Evolutionary conservation across 495 filamentous ascomycete species (phyloP), one percentile per base, ranked within the genome.

Genomic region (Trichoderma asperelloides): DNA sequence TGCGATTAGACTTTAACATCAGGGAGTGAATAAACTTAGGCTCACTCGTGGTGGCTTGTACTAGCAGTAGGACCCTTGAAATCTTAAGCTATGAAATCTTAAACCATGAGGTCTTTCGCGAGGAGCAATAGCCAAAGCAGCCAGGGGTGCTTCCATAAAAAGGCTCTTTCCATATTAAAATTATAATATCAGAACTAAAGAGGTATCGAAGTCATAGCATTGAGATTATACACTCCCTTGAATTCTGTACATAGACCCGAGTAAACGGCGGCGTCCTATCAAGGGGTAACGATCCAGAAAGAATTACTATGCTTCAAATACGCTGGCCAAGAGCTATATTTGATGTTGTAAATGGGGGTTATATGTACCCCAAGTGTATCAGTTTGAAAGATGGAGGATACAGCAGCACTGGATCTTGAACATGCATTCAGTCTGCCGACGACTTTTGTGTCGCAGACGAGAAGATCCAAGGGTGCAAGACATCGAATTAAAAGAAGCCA

Each of bases 251-350:
- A n/a, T n/a, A n/a, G n/a, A n/a, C n/a, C n/a, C n/a, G n/a, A n/a
- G n/a, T n/a, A n/a, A n/a, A 87, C 18, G 88, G 88, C 18, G 86
- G 86, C 13, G 87, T 86, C 71, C 72, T 83, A 0, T 75, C 76
- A 25, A n/a, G 88, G 88, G 23, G 76, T 84, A 1, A 74, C 79
- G 3, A 84, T 86, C 2, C 88, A 90, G 70, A 89, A 91, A 75
- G 88, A 90, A 73, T 81, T 82, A 13, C 75, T 91, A 21, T 91
- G 86, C 71, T 81, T 83, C 68, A 85, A 87, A 47, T 60, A 89
- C 86, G 12, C 81, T 92, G 0, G 81, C 16, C 71, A 74, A 12
- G 68, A 75, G 3, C 86, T 80, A 67, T 91, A 91, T 71, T 85
- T 86, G 0, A 68, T 90, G 25, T 77, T 79, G 0, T 73, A 80